Percentiles rank a stretch among this genome's conserved stretches.
Conservation (phyloP, 768 basidiomycete genomes). For the Boletus reticulatus region DNA sequence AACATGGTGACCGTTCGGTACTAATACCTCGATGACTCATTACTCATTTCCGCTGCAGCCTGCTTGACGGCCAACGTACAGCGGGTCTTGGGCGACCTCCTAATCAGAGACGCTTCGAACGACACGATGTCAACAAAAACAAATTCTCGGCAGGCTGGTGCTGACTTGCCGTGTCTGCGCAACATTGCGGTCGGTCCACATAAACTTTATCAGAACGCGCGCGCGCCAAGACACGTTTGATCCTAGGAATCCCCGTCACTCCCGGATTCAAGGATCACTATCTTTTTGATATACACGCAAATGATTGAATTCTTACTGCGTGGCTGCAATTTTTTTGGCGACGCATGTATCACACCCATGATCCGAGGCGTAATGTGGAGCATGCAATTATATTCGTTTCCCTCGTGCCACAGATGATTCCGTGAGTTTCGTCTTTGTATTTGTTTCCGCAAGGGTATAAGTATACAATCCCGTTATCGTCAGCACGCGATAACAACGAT, state of each 20-base stretch:
- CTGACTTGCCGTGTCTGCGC: not conserved
- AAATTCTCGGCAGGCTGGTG: not conserved
- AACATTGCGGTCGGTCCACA: not conserved
- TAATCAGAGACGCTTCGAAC: not conserved
- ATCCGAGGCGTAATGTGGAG: slow-evolving; percentile 8
- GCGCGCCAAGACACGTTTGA: slow-evolving; percentile 1
- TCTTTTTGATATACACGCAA: slow-evolving; percentile 2
- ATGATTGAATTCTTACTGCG: not conserved
- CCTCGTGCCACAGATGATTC: not conserved
- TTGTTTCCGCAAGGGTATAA: not conserved
- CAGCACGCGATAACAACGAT: not conserved
- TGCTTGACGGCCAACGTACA: not conserved
- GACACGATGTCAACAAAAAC: not conserved
- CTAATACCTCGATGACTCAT: slow-evolving; percentile 4
- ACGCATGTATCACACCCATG: slow-evolving; percentile 1
- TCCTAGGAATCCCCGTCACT: slow-evolving; percentile 14
- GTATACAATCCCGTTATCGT: not conserved
- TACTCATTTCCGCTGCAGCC: not conserved
- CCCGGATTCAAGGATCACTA: not conserved
- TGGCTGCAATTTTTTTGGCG: slow-evolving; percentile 2
- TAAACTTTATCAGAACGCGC: not conserved
- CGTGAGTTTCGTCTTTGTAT: not conserved
- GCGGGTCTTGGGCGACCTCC: not conserved
- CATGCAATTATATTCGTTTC: not conserved
- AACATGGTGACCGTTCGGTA: not conserved